phyloP scores from a whole-genome alignment of 306 rosid species.

The Glycine soja region DNA sequence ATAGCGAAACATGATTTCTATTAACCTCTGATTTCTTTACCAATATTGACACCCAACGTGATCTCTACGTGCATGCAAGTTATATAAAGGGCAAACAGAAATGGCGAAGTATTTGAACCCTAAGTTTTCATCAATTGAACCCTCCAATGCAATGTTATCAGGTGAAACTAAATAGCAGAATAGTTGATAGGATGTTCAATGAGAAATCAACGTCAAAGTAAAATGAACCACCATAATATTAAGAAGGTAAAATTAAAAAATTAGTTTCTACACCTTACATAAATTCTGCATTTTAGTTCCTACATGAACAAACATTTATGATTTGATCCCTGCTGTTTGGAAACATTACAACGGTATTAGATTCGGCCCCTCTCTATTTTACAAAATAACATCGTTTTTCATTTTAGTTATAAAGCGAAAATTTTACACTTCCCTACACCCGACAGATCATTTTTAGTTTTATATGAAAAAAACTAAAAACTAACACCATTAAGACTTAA shows the following conservation, averaged over 20 bases:
- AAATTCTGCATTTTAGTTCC: not conserved
- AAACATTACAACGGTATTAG: not conserved
- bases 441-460: not conserved
- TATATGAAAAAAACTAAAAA: not conserved
- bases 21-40: slow-evolving; percentile 2
- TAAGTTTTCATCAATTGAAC: slow-evolving; percentile 34
- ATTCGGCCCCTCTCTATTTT: not conserved
- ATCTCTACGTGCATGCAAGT: slow-evolving; percentile 5
- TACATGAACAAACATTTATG: too few species aligned
- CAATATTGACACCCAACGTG: not conserved
- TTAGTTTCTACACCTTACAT: not conserved
- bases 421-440: not conserved
- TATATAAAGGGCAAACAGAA: slow-evolving; percentile 18
- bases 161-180: not conserved
- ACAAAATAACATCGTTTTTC: not conserved
- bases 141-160: slow-evolving; percentile 7
- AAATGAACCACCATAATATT: slow-evolving; percentile 18
- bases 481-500: not conserved
- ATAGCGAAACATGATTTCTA: not conserved
- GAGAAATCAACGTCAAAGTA: not conserved
- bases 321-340: too few species aligned
- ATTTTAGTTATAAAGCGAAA: not conserved
- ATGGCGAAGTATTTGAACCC: not conserved
- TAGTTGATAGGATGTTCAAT: slow-evolving; percentile 9
- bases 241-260: not conserved